Evolutionary conservation across 108 stramenopile species (phyloP), one percentile per base, ranked within the genome.

Genomic region (Pseudonitzschia multiseries): DNA sequence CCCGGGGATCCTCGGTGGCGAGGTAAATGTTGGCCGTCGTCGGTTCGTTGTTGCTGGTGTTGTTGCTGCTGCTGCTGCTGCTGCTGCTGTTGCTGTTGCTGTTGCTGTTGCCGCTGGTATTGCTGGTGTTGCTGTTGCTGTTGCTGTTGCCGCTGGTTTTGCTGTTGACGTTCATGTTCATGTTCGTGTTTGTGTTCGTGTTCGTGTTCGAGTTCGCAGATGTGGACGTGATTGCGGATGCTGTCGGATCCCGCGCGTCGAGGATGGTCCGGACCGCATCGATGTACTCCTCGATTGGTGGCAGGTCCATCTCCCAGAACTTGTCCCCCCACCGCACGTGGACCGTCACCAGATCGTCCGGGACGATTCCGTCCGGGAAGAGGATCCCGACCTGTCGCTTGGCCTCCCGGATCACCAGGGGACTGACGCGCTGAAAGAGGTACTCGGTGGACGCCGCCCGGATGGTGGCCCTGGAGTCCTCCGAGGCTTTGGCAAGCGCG

Each of bases 251-350:
- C 14, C 64, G 31, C 20, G 13, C 0, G n/a, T 28, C n/a, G 8
- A 80, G 42, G 12, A 80, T 21, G 41, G 69, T 18, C 20, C 68
- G n/a, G 15, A 84, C 68, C 26, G 78, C 87, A 6, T 85, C n/a
- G 57, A 88, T 78, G 71, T 85, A 86, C 61, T 85, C 83, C 53
- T 79, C 53, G 5, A 82, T 78, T 4, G 74, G 44, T 1, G 70
- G 72, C 42, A 86, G 51, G 15, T 83, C 75, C 87, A 88, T 88
- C 71, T 88, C 87, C 78, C 74, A 79, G 57, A 73, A 79, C 48
- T 88, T 88, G 69, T 88, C 87, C 9, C 87, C 87, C 87, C 84
- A 85, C 46, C 87, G 80, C 51, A 88, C 77, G 66, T 88, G 84
- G 0, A 88, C 87, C 15, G 87, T 82, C 10, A 88, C 79, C 46